phyloP scores from a whole-genome alignment of 2,329 filamentous ascomycete genomes.

The Graphilbum fragrans region DNA sequence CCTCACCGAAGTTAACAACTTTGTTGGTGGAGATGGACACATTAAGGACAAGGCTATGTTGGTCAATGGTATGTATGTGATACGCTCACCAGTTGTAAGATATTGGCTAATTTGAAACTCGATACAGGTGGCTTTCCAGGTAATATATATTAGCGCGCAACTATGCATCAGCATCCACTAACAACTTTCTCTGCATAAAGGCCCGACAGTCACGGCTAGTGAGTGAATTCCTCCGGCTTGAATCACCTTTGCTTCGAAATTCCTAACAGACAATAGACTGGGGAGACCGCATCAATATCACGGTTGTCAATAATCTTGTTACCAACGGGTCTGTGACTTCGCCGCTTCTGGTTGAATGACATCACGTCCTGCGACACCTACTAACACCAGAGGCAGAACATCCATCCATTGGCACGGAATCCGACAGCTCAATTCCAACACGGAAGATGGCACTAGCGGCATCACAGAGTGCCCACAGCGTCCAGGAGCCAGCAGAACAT shows the following conservation, averaged over 20 bases:
- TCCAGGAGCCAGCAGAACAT: constrained; percentile 20
- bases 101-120: neutral
- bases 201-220: constrained; percentile 4
- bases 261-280: constrained; percentile 19
- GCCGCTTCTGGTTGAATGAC: neutral
- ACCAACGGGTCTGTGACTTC: constrained; percentile 21
- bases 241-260: neutral
- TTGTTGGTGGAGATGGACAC: constrained; percentile 9
- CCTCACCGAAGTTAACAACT: constrained; percentile 11
- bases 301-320: constrained; percentile 51
- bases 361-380: neutral
- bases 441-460: constrained; percentile 32
- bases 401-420: constrained; percentile 38
- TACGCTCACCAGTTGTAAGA: neutral
- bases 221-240: neutral
- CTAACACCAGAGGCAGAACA: constrained; percentile 15
- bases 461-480: constrained; percentile 29
- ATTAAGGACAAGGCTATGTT: constrained; percentile 12
- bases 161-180: neutral
- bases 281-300: constrained; percentile 42
- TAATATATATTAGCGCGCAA: neutral
- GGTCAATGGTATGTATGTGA: constrained; percentile 6
- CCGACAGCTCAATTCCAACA: constrained; percentile 28
- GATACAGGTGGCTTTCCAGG: constrained; percentile 4
- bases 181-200: neutral